phyloP scores from a whole-genome alignment of 352 stramenopile species.

The Phytophthora ohioensis region DNA sequence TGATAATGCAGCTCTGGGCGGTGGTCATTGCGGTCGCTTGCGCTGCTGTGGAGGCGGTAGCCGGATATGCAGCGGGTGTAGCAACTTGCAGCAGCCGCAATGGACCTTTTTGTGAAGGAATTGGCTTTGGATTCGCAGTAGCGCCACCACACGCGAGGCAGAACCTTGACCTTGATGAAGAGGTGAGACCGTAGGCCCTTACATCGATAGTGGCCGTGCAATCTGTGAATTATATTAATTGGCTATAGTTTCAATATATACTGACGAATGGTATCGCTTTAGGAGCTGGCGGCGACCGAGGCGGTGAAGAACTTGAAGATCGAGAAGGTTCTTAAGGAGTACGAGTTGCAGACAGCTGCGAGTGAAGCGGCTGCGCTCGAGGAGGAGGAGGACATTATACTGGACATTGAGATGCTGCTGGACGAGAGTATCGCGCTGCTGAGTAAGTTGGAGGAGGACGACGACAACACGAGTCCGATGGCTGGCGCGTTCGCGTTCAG shows the following conservation, averaged over 20 bases:
- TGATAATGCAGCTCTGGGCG: constrained; percentile 23
- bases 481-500: constrained; percentile 68
- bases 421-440: constrained; percentile 58
- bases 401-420: constrained; percentile 65
- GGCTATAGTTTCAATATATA: neutral
- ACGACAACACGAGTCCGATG: constrained; percentile 54
- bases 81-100: constrained; percentile 70
- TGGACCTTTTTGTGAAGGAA: constrained; percentile 62
- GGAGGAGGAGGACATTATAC: constrained; percentile 41
- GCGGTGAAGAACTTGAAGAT: constrained; percentile 57
- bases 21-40: constrained; percentile 12
- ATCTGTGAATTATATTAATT: neutral
- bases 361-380: constrained; percentile 23
- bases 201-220: neutral
- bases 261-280: neutral
- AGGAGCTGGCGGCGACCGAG: constrained; percentile 41
- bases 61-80: neutral
- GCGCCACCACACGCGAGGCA: constrained; percentile 48
- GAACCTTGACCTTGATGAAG: constrained; percentile 54
- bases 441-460: constrained; percentile 32
- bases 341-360: constrained; percentile 55
- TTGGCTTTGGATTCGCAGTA: constrained; percentile 37
- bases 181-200: constrained; percentile 40
- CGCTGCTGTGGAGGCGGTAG: constrained; percentile 6
- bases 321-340: constrained; percentile 73